A percentile compares a stretch with the other conserved stretches of the same genome.
Evolutionary conservation across 345 rosid species (phyloP).

Genomic region (Eucalyptus sp.): DNA sequence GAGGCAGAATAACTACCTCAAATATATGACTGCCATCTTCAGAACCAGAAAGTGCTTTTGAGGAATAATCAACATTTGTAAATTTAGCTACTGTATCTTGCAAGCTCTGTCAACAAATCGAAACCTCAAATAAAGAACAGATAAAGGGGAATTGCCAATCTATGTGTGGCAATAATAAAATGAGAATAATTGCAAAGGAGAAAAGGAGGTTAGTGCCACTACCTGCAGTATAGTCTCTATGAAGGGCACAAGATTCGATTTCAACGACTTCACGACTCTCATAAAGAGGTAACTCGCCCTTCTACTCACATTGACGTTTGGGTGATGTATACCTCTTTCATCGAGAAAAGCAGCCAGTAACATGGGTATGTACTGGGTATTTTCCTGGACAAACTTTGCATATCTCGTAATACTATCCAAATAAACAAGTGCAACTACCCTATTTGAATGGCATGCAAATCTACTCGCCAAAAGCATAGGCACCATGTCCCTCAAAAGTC

Average conservation of each 20-base stretch:
- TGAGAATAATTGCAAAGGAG: neutral
- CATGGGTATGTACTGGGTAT: slow-evolving; percentile 50
- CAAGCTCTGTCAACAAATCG: slow-evolving; percentile 40
- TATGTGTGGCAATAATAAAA: neutral
- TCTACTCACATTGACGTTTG: slow-evolving; percentile 59
- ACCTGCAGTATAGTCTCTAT: slow-evolving; percentile 89
- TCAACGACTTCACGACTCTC: slow-evolving; percentile 77
- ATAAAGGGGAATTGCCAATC: neutral
- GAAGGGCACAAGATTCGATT: slow-evolving; percentile 82
- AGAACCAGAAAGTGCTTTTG: slow-evolving; percentile 43
- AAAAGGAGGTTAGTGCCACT: neutral
- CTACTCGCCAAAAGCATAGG: slow-evolving; percentile 61
- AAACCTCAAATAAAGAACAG: neutral
- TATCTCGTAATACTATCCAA: slow-evolving; percentile 78
- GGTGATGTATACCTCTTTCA: slow-evolving; percentile 92
- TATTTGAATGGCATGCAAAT: slow-evolving; percentile 80
- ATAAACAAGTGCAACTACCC: slow-evolving; percentile 80
- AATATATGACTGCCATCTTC: slow-evolving; percentile 89
- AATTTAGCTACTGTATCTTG: slow-evolving; percentile 67
- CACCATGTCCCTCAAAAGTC: slow-evolving; percentile 59
- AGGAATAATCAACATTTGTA: slow-evolving; percentile 36
- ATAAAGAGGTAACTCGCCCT: slow-evolving; percentile 90
- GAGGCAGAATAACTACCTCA: slow-evolving; percentile 38
- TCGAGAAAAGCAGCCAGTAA: slow-evolving; percentile 85
- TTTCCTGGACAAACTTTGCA: slow-evolving; percentile 74